phyloP scores from a whole-genome alignment of 2,329 filamentous ascomycete species.

The Neonectria faginata region DNA sequence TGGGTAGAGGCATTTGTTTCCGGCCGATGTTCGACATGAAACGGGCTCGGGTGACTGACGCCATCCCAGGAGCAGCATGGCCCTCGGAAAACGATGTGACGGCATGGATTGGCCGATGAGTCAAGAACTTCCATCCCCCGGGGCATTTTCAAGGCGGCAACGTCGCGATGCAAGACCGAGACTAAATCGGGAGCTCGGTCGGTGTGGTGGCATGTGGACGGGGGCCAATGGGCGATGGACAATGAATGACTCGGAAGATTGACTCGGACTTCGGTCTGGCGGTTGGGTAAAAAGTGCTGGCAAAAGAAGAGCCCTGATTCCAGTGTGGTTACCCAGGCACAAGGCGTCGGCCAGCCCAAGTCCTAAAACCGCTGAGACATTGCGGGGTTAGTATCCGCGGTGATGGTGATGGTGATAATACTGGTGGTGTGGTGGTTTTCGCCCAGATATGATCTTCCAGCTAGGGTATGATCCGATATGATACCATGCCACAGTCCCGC shows the following conservation, averaged over 20 bases:
- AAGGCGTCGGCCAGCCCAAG: neutral
- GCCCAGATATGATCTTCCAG: neutral
- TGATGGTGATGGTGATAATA: neutral
- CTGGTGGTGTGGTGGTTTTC: neutral
- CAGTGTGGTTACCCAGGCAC: too few relatives aligned
- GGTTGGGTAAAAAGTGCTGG: neutral
- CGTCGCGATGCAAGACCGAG: neutral
- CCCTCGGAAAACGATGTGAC: neutral
- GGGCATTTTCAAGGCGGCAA: neutral
- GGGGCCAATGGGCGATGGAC: neutral
- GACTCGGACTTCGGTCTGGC: neutral
- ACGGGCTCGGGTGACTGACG: neutral
- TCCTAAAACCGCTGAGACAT: neutral
- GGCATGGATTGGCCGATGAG: neutral
- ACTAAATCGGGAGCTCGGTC: neutral
- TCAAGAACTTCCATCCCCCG: neutral
- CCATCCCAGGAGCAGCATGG: neutral
- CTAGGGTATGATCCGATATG: neutral
- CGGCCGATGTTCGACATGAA: neutral
- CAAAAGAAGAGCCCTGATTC: neutral
- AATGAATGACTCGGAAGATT: neutral
- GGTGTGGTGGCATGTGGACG: neutral
- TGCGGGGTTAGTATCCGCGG: neutral
- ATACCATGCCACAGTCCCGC: neutral
- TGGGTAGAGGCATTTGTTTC: neutral